Evolutionary conservation across 768 basidiomycete species (phyloP), one percentile per base, ranked within the genome.

Genomic region (Pleurotus sapidus): DNA sequence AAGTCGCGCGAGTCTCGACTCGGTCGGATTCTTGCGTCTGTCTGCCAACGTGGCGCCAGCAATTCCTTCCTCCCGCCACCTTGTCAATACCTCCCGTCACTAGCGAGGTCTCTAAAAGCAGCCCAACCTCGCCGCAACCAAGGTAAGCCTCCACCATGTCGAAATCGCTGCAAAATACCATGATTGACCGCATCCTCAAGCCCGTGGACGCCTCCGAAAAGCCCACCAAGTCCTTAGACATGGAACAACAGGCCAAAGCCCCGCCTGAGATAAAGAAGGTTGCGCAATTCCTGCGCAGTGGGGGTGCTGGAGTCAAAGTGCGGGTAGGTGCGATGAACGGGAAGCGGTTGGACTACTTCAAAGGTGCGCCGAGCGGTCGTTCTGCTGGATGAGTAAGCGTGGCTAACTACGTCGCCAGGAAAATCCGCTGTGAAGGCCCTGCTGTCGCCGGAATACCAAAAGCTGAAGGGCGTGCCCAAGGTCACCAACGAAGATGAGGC

Each of bases 261-360:
- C 84, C 93, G 11, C 80, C 85, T 46, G 88, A 95, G 51, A 74
- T 93, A 50, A 86, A 87, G 64, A 88, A 86, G 65, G 87, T 95
- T 49, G 91, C 91, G 55, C 83, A 91, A 62, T 99, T 91, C 67
- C 77, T 99, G 49, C 86, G 97, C 46, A 87, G 90, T 62, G 87
- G 89, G 63, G 88, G 86, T 65, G 80, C 92, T 12, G 93, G 93
- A 2, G 85, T 98, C 65, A 98, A 97, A 77, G 82, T 88, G 55
- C 82, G 93, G 61, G 87, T 89, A 8, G 97, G 97, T 18, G 89
- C 95, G 7, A 74, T 98, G 66, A 93, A 93, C 64, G 96, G 96
- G 20, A 97, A 96, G 72, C 87, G 96, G 37, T 75, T 95, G 51
- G 96, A 98, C 72, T 99, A 98, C 75, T 99, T 98, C 81, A 99